Evolutionary conservation across 1,139 yeast species (phyloP), one percentile per base, ranked within the genome.

Genomic region (Zygosaccharomyces pseudobailii): DNA sequence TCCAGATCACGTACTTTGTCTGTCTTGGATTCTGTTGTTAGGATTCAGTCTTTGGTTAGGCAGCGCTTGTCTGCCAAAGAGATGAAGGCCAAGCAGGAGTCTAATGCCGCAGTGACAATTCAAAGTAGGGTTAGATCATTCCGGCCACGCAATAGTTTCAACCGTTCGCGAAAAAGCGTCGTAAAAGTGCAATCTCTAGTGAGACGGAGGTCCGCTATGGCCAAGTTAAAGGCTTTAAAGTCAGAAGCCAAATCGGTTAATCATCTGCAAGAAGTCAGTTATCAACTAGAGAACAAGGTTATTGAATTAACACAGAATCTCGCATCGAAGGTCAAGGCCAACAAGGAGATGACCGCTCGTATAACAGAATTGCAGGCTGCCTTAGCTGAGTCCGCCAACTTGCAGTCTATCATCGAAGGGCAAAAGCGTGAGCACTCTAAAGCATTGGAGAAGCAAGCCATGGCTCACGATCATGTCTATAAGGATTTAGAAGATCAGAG

Each of bases 201-300:
- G 55, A 81, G 98, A 72, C 80, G 95, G 60, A 80, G 78, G 55
- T 71, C 76, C 54, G 98, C 98, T 31, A 73, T 73, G 56, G 72
- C 73, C 46, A 84, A 84, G 65, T 78, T 87, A 58, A 71, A 73
- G 52, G 70, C 74, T 51, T 73, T 88, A 64, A 85, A 80, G 65
- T 78, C 75, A 25, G 97, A 92, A 56, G 96, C 97, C 35, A 88
- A 88, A 66, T 87, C 96, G 21, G 95, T 88, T 41, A 84, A 83
- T 64, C 95, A 85, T 63, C 78, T 87, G 73, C 82, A 87, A 68
- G 96, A 92, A 66, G 95, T 88, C 35, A 88, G 95, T 61, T 92
- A 88, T 70, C 82, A 86, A 65, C 78, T 92, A 61, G 98, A 94
- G 68, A 92, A 90, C 69, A 92, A 92, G 74, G 97, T 94, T 22